Conservation (phyloP, 768 basidiomycete genomes). For the Galerina marginata region DNA sequence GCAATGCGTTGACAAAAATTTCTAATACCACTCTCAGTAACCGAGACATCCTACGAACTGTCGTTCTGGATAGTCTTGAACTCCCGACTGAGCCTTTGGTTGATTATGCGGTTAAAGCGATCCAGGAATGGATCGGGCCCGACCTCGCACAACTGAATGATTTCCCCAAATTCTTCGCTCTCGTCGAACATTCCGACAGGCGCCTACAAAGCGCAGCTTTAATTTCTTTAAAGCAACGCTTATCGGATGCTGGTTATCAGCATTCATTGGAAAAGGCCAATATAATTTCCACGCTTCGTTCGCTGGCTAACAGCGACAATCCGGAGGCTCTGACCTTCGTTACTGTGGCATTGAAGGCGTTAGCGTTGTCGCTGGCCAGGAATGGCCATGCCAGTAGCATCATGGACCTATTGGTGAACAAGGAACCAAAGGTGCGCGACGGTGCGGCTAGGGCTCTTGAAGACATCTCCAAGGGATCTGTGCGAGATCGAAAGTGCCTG, state of each 20-base stretch:
- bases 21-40: constrained; percentile 1
- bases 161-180: background rate
- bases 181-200: constrained; percentile 4
- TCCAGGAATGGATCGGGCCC: constrained; percentile 4
- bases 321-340: constrained; percentile 3
- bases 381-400: background rate
- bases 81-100: background rate
- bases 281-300: background rate
- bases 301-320: constrained; percentile 3
- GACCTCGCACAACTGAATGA: background rate
- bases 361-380: background rate
- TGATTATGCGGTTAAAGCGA: background rate
- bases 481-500: background rate
- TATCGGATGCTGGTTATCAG: background rate
- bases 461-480: background rate
- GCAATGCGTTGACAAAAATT: background rate
- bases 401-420: background rate
- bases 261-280: constrained; percentile 5
- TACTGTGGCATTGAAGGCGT: background rate
- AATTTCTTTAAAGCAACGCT: background rate
- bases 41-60: constrained; percentile 1
- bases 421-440: constrained; percentile 4
- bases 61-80: constrained; percentile 3
- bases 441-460: background rate
- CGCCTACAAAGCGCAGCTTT: constrained; percentile 1